These are phyloP conservation scores for Narthecium ossifragum DNA, from an alignment of 106 monocot species.

Conservation along the genomic window DNA sequence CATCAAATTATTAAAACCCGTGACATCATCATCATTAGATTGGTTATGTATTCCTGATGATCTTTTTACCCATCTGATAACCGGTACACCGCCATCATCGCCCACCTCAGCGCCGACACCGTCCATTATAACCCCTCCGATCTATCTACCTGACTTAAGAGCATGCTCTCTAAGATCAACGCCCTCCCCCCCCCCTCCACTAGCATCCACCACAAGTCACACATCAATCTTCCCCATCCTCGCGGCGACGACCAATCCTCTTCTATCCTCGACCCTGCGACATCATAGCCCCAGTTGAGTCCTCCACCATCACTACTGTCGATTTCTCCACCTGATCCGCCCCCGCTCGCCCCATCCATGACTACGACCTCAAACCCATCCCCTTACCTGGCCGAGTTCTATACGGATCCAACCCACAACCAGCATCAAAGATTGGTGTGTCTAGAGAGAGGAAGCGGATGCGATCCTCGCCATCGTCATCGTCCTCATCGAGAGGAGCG, in stretches of 20 bases:
- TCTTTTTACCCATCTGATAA: too few species aligned
- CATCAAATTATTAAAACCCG: too few species aligned
- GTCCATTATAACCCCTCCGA: slow-evolving; percentile 95
- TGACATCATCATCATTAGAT: too few species aligned
- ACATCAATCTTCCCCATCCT: background rate
- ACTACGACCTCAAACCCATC: slow-evolving; percentile 38
- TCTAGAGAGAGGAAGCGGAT: slow-evolving; percentile 42
- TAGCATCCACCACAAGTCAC: background rate
- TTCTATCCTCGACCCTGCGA: background rate
- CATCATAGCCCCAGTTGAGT: slow-evolving; percentile 4
- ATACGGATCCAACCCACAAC: slow-evolving; percentile 7
- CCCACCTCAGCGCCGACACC: slow-evolving; percentile 52
- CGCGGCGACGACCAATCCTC: background rate
- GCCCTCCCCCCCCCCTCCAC: slow-evolving; percentile 28
- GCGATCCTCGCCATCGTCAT: slow-evolving; percentile 35
- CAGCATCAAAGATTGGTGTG: background rate
- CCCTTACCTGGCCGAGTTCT: slow-evolving; percentile 8
- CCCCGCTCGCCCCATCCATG: too few species aligned
- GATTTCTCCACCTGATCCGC: slow-evolving; percentile 3
- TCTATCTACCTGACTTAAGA: slow-evolving; percentile 69
- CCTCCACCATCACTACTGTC: slow-evolving; percentile 18
- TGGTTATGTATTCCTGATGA: too few species aligned
- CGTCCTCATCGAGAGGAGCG: slow-evolving; percentile 16
- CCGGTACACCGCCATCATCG: slow-evolving; percentile 29
- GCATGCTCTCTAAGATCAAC: slow-evolving; percentile 75